phyloP scores from a whole-genome alignment of 495 filamentous ascomycete species.

The Neurospora sp. region DNA sequence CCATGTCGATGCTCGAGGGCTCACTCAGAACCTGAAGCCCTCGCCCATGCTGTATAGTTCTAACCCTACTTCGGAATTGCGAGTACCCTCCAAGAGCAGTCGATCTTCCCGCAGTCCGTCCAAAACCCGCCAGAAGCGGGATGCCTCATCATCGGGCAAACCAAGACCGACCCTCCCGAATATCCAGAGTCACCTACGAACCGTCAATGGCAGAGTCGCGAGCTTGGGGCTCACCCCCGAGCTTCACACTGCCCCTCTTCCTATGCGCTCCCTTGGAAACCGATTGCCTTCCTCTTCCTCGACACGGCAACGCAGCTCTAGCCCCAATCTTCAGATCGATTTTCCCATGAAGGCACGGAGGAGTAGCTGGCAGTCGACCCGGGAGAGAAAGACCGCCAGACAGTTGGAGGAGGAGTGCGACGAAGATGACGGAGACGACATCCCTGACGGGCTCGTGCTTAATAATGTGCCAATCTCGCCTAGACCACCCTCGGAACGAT shows the following conservation, averaged over 20 bases:
- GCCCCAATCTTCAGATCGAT: slow-evolving; percentile 31
- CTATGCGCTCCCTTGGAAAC: slow-evolving; percentile 25
- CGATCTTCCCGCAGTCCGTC: slow-evolving; percentile 17
- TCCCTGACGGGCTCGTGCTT: slow-evolving; percentile 83
- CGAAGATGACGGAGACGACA: slow-evolving; percentile 72
- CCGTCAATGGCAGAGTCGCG: slow-evolving; percentile 21
- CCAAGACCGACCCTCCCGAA: slow-evolving; percentile 16
- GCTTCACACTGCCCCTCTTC: slow-evolving; percentile 19
- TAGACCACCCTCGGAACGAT: slow-evolving; percentile 56
- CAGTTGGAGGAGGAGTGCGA: slow-evolving; percentile 85
- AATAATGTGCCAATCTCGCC: slow-evolving; percentile 96
- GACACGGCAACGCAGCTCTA: slow-evolving; percentile 27
- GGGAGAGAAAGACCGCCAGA: slow-evolving; percentile 60
- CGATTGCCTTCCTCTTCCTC: slow-evolving; percentile 23
- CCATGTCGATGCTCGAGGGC: slow-evolving; percentile 24
- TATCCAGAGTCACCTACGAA: slow-evolving; percentile 20
- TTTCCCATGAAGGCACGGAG: slow-evolving; percentile 38
- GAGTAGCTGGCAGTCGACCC: slow-evolving; percentile 60
- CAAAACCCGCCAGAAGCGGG: slow-evolving; percentile 15
- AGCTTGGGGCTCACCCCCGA: slow-evolving; percentile 23
- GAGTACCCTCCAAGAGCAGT: slow-evolving; percentile 28
- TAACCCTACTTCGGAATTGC: slow-evolving; percentile 31
- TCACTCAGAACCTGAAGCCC: slow-evolving; percentile 34
- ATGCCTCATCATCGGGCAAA: slow-evolving; percentile 5
- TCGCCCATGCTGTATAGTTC: slow-evolving; percentile 31